A percentile compares a stretch with the other conserved stretches of the same genome.
Conservation (phyloP, 768 basidiomycete species). For the Panellus pusillus region DNA sequence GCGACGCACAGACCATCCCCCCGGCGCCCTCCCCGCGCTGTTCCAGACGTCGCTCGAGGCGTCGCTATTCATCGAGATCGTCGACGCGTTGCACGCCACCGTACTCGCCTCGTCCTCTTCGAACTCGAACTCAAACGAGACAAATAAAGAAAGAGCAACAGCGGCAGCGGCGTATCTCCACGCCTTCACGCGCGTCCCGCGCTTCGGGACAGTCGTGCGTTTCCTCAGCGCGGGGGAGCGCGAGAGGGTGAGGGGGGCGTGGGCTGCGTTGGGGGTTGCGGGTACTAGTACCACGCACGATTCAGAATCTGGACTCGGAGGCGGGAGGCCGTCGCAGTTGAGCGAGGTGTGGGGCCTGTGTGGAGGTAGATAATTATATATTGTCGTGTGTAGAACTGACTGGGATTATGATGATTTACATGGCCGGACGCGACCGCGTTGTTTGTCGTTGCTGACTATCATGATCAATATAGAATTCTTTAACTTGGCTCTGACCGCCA, state of each 20-base stretch:
- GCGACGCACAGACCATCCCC: constrained; percentile 57
- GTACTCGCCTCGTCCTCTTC: constrained; percentile 21
- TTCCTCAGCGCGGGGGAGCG: constrained; percentile 64
- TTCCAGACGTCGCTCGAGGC: constrained; percentile 76
- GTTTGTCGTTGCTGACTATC: too few relatives aligned
- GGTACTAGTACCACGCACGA: too few relatives aligned
- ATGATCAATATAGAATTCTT: too few relatives aligned
- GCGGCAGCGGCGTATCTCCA: constrained; percentile 51
- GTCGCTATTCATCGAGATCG: constrained; percentile 53
- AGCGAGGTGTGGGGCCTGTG: constrained; percentile 28
- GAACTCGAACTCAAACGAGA: not conserved
- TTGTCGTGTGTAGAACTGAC: too few relatives aligned
- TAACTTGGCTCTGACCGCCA: too few relatives aligned
- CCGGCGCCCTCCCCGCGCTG: constrained; percentile 55
- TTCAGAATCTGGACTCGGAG: too few relatives aligned
- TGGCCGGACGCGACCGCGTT: too few relatives aligned
- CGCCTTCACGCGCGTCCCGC: constrained; percentile 52
- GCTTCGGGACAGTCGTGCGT: constrained; percentile 62
- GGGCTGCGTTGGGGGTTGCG: constrained; percentile 36
- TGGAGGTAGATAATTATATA: not conserved
- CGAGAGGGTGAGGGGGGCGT: constrained; percentile 45
- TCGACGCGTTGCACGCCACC: constrained; percentile 38
- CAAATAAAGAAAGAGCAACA: constrained; percentile 21
- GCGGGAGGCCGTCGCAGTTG: constrained; percentile 9
- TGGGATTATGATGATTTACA: too few relatives aligned